These are phyloP conservation scores for Phytophthora crassamura DNA, from an alignment of 352 stramenopile species.

Conservation along the genomic window DNA sequence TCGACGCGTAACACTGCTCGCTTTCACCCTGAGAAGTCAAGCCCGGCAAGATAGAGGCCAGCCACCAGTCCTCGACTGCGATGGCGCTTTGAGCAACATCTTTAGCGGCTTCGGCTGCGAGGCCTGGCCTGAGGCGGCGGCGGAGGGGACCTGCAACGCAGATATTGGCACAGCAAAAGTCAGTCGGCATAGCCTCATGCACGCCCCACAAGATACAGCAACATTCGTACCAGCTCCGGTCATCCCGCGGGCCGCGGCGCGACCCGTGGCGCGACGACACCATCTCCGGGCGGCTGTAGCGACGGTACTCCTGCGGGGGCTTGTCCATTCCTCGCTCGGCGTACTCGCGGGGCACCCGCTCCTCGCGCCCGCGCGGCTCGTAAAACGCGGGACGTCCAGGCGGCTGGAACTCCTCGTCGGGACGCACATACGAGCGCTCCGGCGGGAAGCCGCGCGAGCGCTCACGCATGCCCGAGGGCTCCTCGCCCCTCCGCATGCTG, in stretches of 20 bases:
- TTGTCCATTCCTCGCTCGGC: constrained; percentile 27
- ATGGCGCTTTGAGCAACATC: constrained; percentile 6
- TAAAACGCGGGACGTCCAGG: constrained; percentile 26
- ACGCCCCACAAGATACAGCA: not conserved
- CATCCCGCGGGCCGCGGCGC: constrained; percentile 31
- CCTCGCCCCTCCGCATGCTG: constrained; percentile 35
- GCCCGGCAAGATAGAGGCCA: constrained; percentile 2
- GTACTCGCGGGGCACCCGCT: constrained; percentile 34
- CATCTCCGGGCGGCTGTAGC: constrained; percentile 36
- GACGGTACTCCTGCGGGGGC: constrained; percentile 32
- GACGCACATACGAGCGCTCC: constrained; percentile 26
- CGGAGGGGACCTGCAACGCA: constrained; percentile 29
- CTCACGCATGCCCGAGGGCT: constrained; percentile 20
- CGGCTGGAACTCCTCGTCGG: constrained; percentile 31
- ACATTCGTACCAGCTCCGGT: constrained; percentile 39
- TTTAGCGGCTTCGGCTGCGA: constrained; percentile 42
- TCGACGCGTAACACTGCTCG: constrained; percentile 12
- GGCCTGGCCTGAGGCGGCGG: constrained; percentile 22
- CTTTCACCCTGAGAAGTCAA: not conserved
- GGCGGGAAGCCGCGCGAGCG: constrained; percentile 27
- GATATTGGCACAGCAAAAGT: not conserved
- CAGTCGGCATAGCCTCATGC: not conserved
- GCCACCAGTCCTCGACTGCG: not conserved
- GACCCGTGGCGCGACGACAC: constrained; percentile 31
- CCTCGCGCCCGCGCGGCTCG: constrained; percentile 28